Evolutionary conservation across 2,329 filamentous ascomycete genomes (phyloP).

Genomic region (Penicillium janthinellum): DNA sequence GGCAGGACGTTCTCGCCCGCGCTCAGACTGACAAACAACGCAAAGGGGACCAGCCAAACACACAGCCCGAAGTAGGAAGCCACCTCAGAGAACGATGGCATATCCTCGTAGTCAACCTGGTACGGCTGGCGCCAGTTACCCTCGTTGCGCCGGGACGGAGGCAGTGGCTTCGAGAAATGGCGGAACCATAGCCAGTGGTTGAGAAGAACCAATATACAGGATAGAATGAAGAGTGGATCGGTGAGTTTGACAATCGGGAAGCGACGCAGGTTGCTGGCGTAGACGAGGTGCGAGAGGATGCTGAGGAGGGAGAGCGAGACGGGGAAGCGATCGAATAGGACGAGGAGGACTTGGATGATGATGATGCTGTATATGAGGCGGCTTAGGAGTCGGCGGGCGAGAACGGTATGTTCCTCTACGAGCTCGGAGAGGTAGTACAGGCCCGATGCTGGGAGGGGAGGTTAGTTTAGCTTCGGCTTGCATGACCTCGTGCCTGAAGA

Average conservation of each 20-base stretch:
- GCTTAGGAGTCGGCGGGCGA: conserved; percentile 83
- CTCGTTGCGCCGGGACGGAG: conserved; percentile 34
- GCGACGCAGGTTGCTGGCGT: conserved; percentile 79
- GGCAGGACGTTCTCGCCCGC: conserved; percentile 94
- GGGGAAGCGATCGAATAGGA: conserved; percentile 83
- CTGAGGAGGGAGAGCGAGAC: conserved; percentile 72
- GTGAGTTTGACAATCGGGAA: conserved; percentile 80
- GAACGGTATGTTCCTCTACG: conserved; percentile 94
- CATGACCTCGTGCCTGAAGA: background rate
- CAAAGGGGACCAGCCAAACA: conserved; percentile 95
- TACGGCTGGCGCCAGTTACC: conserved; percentile 42
- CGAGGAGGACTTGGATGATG: conserved; percentile 70
- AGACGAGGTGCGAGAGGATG: conserved; percentile 78
- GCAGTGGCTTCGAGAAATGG: conserved; percentile 74
- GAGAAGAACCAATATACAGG: conserved; percentile 78
- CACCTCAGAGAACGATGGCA: conserved; percentile 89
- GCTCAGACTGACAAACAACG: conserved; percentile 89
- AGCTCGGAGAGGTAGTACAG: conserved; percentile 98
- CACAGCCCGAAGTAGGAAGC: conserved; percentile 95
- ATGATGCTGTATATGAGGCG: conserved; percentile 84
- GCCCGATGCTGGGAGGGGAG: conserved; percentile 71
- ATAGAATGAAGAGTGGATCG: conserved; percentile 82
- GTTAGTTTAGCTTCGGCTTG: conserved; percentile 7
- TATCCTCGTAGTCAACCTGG: conserved; percentile 46
- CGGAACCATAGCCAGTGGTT: conserved; percentile 98